Percentiles rank a stretch among this genome's conserved stretches.
phyloP scores from a whole-genome alignment of 257 asterid species.

The Ligustrum vulgare region DNA sequence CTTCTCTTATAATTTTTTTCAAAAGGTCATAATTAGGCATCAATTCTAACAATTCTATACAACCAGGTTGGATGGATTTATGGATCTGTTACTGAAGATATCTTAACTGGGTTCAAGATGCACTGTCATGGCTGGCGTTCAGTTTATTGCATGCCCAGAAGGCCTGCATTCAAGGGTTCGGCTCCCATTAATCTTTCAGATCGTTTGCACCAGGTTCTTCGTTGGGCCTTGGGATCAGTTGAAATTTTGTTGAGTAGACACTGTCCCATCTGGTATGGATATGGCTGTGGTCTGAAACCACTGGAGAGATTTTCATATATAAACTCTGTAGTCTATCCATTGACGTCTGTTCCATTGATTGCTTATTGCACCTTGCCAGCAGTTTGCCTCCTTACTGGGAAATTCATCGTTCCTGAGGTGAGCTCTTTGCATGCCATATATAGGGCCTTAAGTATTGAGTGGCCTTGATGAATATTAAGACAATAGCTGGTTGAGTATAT shows the following conservation, averaged over 20 bases:
- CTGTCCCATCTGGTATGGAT: slow-evolving; percentile 98
- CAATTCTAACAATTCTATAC: slow-evolving; percentile 13
- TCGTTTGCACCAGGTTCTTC: slow-evolving; percentile 96
- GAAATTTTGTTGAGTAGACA: slow-evolving; percentile 88
- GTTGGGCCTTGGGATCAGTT: slow-evolving; percentile 98
- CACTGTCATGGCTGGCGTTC: slow-evolving; percentile 99
- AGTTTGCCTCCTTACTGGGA: slow-evolving; percentile 88
- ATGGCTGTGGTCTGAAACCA: slow-evolving; percentile 92
- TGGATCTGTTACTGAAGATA: slow-evolving; percentile 95
- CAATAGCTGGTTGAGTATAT: too few species aligned
- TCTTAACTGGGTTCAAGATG: slow-evolving; percentile 96
- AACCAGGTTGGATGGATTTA: slow-evolving; percentile 94
- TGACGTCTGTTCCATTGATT: slow-evolving; percentile 86
- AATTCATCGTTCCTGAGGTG: slow-evolving; percentile 92
- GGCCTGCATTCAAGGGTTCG: slow-evolving; percentile 91
- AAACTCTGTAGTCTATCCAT: slow-evolving; percentile 87
- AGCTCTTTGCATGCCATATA: slow-evolving; percentile 9
- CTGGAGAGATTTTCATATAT: slow-evolving; percentile 92
- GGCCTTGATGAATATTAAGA: neutral
- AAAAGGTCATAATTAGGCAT: neutral
- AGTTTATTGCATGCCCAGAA: slow-evolving; percentile 82
- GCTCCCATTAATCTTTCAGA: slow-evolving; percentile 97
- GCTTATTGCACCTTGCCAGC: slow-evolving; percentile 92
- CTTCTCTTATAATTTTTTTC: neutral
- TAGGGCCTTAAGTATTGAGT: neutral